Evolutionary conservation across 164 flowering plant species (phyloP).

Genomic region (Stephania yunnanensis): DNA sequence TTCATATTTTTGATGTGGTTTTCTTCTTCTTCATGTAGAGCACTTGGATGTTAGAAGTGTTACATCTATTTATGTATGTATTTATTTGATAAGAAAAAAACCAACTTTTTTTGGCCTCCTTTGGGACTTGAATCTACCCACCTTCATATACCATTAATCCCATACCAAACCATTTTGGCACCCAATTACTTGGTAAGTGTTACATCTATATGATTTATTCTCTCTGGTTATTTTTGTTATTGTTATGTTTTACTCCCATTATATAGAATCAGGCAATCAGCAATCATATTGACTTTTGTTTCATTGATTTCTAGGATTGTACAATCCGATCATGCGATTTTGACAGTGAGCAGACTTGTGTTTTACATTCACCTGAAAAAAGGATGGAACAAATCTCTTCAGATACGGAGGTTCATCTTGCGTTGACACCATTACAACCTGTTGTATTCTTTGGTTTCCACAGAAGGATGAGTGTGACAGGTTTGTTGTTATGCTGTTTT

Average conservation of each 20-base stretch:
- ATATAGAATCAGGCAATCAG: background rate
- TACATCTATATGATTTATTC: background rate
- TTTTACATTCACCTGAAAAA: conserved; percentile 96
- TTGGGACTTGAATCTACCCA: too few relatives aligned
- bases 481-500: conserved; percentile 29
- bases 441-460: conserved; percentile 97
- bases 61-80: background rate
- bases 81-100: too few relatives aligned
- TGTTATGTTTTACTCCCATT: background rate
- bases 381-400: conserved; percentile 70
- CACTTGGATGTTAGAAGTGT: background rate
- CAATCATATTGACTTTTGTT: background rate
- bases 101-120: too few relatives aligned
- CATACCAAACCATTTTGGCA: too few relatives aligned
- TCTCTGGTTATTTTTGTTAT: background rate
- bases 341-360: conserved; percentile 90
- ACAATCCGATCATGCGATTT: conserved; percentile 97
- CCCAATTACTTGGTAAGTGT: background rate
- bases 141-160: too few relatives aligned
- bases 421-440: conserved; percentile 96
- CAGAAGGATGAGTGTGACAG: conserved; percentile 95
- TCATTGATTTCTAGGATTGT: conserved; percentile 55
- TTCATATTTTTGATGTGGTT: background rate
- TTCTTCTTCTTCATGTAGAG: background rate
- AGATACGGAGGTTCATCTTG: conserved; percentile 95